Evolutionary conservation across 345 rosid species (phyloP).

Genomic region (Populus simonii): DNA sequence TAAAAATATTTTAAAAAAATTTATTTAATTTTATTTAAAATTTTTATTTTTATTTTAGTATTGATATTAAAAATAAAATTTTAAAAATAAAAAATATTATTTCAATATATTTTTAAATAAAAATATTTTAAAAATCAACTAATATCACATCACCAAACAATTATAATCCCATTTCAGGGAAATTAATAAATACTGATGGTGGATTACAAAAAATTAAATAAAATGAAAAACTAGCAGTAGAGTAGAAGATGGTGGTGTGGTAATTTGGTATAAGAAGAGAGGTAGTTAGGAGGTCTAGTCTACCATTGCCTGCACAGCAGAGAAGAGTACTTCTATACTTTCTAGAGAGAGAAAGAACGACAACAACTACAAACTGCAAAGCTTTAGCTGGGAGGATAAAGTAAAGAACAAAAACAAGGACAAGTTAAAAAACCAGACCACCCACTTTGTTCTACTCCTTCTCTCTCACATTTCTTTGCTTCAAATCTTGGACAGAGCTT

Average conservation of each 20-base stretch:
- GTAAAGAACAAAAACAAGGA: constrained; percentile 3
- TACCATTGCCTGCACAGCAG: constrained; percentile 48
- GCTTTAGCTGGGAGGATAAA: neutral
- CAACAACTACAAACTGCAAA: neutral
- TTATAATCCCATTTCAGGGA: neutral
- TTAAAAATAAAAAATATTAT: too few relatives aligned
- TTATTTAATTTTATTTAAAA: too few relatives aligned
- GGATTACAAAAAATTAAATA: neutral
- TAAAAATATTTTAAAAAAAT: too few relatives aligned
- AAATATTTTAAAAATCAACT: too few relatives aligned
- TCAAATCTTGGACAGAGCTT: constrained; percentile 5
- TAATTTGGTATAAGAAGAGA: constrained; percentile 14
- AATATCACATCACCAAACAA: too few relatives aligned
- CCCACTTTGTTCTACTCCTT: neutral
- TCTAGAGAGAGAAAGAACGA: neutral
- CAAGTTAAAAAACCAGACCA: neutral
- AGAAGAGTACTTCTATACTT: neutral
- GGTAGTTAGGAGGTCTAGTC: constrained; percentile 50
- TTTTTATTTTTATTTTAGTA: too few relatives aligned
- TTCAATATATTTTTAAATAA: too few relatives aligned
- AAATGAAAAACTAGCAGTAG: too few relatives aligned
- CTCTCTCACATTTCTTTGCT: neutral
- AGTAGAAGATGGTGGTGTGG: constrained; percentile 9
- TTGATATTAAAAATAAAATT: too few relatives aligned
- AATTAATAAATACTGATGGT: neutral